A percentile compares a stretch with the other conserved stretches of the same genome.
phyloP scores from a whole-genome alignment of 225 moss, liverwort and hornwort species.

The Bryum argenteum region DNA sequence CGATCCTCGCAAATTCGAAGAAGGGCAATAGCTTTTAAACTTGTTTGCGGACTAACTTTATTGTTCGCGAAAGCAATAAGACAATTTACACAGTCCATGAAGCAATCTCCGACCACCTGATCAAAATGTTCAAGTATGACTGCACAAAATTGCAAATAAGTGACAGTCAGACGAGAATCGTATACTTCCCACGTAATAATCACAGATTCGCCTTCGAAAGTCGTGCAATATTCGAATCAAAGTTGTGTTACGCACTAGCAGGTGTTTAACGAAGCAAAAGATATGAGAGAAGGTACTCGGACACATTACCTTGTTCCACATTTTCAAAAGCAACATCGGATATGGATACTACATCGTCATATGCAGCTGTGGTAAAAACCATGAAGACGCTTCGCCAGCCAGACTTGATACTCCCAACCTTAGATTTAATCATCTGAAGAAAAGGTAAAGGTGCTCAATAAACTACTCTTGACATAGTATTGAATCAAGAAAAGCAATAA shows the following conservation, averaged over 20 bases:
- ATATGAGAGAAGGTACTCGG: constrained; percentile 18
- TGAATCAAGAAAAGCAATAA: background rate
- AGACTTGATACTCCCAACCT: constrained; percentile 96
- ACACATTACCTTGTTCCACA: constrained; percentile 83
- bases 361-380: constrained; percentile 97
- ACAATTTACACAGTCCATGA: constrained; percentile 99
- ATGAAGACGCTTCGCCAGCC: constrained; percentile 99
- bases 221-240: background rate
- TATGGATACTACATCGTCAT: constrained; percentile 82
- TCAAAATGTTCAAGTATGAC: constrained; percentile 99
- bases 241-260: background rate
- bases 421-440: constrained; percentile 96
- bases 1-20: constrained; percentile 98
- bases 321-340: constrained; percentile 98
- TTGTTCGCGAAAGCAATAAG: constrained; percentile 98
- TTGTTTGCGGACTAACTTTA: constrained; percentile 88
- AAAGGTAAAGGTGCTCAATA: constrained; percentile 4
- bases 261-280: background rate
- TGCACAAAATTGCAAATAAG: constrained; percentile 47
- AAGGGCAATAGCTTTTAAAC: constrained; percentile 96
- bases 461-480: background rate
- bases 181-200: background rate
- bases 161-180: background rate
- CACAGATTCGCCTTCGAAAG: constrained; percentile 11
- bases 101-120: constrained; percentile 99